Evolutionary conservation across 441 rosid species (phyloP).

Genomic region (Erodium moschatum): DNA sequence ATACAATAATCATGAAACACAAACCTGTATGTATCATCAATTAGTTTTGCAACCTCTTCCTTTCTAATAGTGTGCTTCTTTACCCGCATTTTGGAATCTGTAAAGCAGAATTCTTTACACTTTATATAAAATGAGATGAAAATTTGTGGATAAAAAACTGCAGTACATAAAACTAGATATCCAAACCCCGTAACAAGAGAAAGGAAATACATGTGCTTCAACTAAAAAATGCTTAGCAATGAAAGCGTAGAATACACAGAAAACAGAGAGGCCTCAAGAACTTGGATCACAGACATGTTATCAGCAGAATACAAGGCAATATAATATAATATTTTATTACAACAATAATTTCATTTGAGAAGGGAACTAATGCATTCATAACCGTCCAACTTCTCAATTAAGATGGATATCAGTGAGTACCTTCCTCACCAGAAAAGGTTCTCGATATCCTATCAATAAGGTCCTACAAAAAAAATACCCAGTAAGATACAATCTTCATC

Average conservation of each 20-base stretch:
- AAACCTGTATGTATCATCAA: constrained; percentile 85
- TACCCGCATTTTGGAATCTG: constrained; percentile 57
- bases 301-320: neutral
- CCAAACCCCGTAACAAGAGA: too few species aligned
- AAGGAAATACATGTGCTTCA: too few species aligned
- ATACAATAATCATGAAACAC: constrained; percentile 3
- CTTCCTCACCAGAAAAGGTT: constrained; percentile 65
- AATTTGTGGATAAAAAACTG: neutral
- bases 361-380: neutral
- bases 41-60: constrained; percentile 82
- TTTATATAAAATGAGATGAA: neutral
- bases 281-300: neutral
- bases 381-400: too few species aligned
- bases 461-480: constrained; percentile 43
- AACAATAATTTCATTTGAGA: neutral
- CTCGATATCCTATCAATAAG: constrained; percentile 72
- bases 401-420: constrained; percentile 27
- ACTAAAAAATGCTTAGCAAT: too few species aligned
- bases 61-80: constrained; percentile 58
- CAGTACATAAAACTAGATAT: neutral
- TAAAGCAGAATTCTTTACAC: constrained; percentile 9
- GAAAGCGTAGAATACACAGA: too few species aligned
- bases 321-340: too few species aligned
- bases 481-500: neutral
- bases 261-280: neutral